Evolutionary conservation across 495 filamentous ascomycete species (phyloP), one percentile per base, ranked within the genome.

Genomic region (Aspergillus conjunctus): DNA sequence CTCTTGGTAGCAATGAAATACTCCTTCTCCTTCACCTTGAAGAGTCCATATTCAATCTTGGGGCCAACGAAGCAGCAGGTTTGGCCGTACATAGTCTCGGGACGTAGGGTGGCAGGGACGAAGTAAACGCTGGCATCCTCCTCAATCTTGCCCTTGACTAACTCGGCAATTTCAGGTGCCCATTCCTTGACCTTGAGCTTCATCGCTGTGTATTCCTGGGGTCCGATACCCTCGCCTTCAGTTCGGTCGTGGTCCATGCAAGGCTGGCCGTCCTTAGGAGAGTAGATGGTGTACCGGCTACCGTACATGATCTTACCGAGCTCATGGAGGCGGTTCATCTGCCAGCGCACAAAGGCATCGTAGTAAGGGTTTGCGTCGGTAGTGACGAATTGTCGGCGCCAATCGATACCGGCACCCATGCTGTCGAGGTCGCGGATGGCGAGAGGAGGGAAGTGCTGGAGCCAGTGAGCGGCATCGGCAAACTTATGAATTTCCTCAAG

Each of bases 31-130:
- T 85, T 84, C 50, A 90, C 83, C 78, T 90, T 89, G 83, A 89
- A 98, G 62, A 98, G 76, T 54, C 92, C 91, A 67, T 98, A 98
- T n/a, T 77, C 86, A 66, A 96, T 88, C 72, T 88, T 91, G 2
- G 94, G 93, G 30, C 92, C 90, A 51, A 98, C 91, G 67, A 98
- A 98, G 73, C 92, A 96, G 78, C 91, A 94, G 1, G 86, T 93
- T 73, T 98, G 94, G 26, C 94, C 94, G 67, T 97, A 97, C 93
- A 98, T 97, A 17, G 94, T 98, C 79, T 98, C 94, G 18, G 94
- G 91, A 65, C 94, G 85, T 59, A 98, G 82, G 59, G 94, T 97
- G 21, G 94, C 94, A 4, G 94, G 89, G 41, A 96, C 85, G 63
- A 98, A 89, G 73, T 87, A 96, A 26, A 97, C 89, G 57, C 91